Base-by-base conservation (phyloP, 2,329 filamentous ascomycete species). In the Diaporthe destruens region DNA sequence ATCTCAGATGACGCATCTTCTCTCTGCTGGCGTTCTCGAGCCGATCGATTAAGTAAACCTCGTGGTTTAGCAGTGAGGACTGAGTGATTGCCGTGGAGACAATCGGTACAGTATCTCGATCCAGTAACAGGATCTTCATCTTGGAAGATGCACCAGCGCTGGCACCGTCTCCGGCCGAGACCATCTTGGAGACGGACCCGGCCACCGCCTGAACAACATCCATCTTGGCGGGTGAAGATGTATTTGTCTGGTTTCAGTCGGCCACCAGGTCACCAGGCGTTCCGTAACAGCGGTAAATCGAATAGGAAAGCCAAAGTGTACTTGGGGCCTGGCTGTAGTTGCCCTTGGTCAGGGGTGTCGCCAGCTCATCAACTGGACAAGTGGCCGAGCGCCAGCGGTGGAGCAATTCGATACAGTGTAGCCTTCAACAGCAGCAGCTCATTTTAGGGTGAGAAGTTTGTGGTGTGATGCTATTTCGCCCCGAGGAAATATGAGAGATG, bases 101-200 rank as follows among this genome's bases (percentile, higher is more conserved):
- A 77, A 98, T 97, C 20, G 94, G 90, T 29, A 98, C 92, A 76
- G 96, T 99, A 83, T 98, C 96, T 84, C 90, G 92, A 83, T 99
- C 96, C 77, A 99, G 87, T 75, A 99, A 86, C 72, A 99, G 86
- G 74, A 98, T 96, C 90, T 99, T 99, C 96, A 99, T 99, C 87
- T 98, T 98, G 54, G 94, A 90, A 29, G 94, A 92, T 66, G 92
- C 87, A 56, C 90, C 88, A 74, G 90, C 89, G 55, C 87, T 84
- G 65, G 90, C 87, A 79, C 86, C 87, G 84, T 98, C 95, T 79
- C 94, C 94, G 76, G 90, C 90, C 76, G 94, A 93, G 82, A 98
- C 92, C 91, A 99, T 98, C 89, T 95, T 98, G 82, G 92, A 93
- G 87, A 99, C 93, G 87, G 99, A 99, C 84, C 94, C 93, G 78